Base-by-base conservation (phyloP, 139 green algal species). In the Edaphochlamys debaryana region DNA sequence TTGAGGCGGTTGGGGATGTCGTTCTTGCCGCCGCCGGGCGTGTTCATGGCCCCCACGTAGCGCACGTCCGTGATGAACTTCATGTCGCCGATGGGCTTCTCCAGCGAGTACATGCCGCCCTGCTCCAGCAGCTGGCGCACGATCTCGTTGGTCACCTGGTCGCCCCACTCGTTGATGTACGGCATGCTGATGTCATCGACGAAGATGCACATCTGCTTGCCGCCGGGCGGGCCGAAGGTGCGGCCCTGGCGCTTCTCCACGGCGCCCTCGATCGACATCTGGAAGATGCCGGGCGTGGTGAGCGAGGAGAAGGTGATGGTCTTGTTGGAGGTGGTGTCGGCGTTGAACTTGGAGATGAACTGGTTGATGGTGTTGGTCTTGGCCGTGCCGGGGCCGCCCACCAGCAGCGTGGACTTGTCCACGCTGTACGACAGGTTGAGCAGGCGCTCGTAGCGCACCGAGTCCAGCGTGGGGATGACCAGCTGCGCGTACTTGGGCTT, bases 141-240 rank as follows among this genome's bases (percentile, higher is more conserved):
- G 67, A 98, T 95, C 89, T 99, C 96, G 85, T 98, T 98, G 85
- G 96, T 99, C 40, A 98, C 92, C 91, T 98, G 96, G 85, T 99
- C 96, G 25, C 95, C 95, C 96, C 96, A 99, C 77, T 98, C 92
- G 82, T 99, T 99, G 90, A 98, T 91, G 50, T 84, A 82, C 23
- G 96, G 96, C 96, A 98, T 98, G 72, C 85, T 93, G 66, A 98
- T 92, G 89, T 99, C 96, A 74, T 99, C 96, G 4, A 99, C 84
- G 72, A 98, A 98, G 41, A 99, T 81, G 52, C 87, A 93, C 92
- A 98, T 96, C 63, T 86, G 86, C 89, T 96, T 97, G 79, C 96
- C 96, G 50, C 93, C 92, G 40, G 95, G 93, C 23, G 96, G 96
- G 11, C 96, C 96, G 79, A 93, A 99, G 2, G 94, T 99, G 81